phyloP scores from a whole-genome alignment of 1,284 basidiomycete genomes.

The Rhodotorula sp. region DNA sequence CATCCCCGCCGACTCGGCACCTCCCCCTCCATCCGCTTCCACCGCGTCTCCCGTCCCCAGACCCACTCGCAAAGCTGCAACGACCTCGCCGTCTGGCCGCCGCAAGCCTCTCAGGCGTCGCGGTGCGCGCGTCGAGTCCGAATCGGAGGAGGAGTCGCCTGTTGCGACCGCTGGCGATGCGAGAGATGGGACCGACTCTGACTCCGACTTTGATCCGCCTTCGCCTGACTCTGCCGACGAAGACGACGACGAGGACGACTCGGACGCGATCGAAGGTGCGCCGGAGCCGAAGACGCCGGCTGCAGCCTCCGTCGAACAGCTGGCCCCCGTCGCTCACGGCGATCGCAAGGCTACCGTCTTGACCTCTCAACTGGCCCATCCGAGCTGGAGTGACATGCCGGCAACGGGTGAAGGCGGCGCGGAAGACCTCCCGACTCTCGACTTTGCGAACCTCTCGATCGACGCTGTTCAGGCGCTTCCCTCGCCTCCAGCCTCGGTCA shows the following conservation, averaged over 20 bases:
- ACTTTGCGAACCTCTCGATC: slow-evolving; percentile 66
- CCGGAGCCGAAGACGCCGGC: slow-evolving; percentile 10
- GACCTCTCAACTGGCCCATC: slow-evolving; percentile 2
- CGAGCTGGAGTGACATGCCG: slow-evolving; percentile 75
- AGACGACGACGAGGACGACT: slow-evolving; percentile 19
- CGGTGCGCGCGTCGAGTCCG: slow-evolving; percentile 18
- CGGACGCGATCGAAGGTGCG: slow-evolving; percentile 3
- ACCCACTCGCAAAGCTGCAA: background rate
- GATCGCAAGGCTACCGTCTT: slow-evolving; percentile 2
- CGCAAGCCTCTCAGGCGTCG: slow-evolving; percentile 26
- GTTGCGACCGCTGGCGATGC: background rate
- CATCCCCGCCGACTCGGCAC: background rate
- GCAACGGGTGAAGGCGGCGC: slow-evolving; percentile 60
- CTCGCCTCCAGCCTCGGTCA: background rate
- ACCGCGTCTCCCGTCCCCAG: background rate
- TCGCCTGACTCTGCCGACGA: slow-evolving; percentile 3
- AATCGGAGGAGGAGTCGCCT: slow-evolving; percentile 8
- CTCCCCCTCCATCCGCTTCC: background rate
- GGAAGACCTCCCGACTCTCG: slow-evolving; percentile 70
- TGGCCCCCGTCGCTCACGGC: background rate
- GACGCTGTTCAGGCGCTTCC: slow-evolving; percentile 47
- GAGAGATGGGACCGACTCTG: slow-evolving; percentile 1
- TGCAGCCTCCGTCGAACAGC: slow-evolving; percentile 6
- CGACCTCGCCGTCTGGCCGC: background rate
- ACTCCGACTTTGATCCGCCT: slow-evolving; percentile 12